phyloP scores from a whole-genome alignment of 139 green algal genomes.

The Pedinophyceae sp. region DNA sequence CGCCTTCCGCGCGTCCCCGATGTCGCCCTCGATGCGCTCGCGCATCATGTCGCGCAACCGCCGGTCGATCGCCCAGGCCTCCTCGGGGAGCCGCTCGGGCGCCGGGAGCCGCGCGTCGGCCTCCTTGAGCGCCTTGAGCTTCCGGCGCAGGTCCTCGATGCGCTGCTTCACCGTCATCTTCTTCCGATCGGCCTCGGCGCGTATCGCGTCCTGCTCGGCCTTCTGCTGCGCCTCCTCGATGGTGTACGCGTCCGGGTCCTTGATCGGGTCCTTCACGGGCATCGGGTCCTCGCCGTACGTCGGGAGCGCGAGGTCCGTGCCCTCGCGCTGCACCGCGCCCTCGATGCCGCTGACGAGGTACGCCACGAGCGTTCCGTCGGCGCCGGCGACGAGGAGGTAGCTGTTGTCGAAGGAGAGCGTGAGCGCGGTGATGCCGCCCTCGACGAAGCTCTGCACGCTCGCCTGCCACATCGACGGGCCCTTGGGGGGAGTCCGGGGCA shows the following conservation, averaged over 20 bases:
- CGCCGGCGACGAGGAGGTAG: conserved; percentile 30
- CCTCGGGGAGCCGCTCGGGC: conserved; percentile 18
- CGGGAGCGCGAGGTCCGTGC: too few relatives aligned
- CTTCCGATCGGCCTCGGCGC: conserved; percentile 30
- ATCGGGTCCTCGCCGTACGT: too few relatives aligned
- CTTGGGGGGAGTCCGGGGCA: too few relatives aligned
- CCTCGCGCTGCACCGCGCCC: too few relatives aligned
- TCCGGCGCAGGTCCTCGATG: conserved; percentile 16
- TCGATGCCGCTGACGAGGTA: too few relatives aligned
- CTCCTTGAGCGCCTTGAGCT: conserved; percentile 30
- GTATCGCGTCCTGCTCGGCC: conserved; percentile 28
- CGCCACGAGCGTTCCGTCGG: too few relatives aligned
- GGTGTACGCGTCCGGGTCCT: too few relatives aligned
- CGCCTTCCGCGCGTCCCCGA: too few relatives aligned
- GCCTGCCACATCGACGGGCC: conserved; percentile 23
- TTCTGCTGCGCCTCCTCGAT: conserved; percentile 62
- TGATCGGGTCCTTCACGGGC: too few relatives aligned
- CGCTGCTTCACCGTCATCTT: conserved; percentile 33
- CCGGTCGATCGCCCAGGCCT: conserved; percentile 37
- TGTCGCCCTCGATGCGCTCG: too few relatives aligned
- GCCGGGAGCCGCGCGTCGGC: conserved; percentile 26
- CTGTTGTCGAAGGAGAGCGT: conserved; percentile 40
- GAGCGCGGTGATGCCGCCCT: conserved; percentile 23
- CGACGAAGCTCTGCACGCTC: conserved; percentile 31
- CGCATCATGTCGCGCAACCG: conserved; percentile 19